phyloP scores from a whole-genome alignment of 1,139 yeast genomes.

The Pichia sp. region DNA sequence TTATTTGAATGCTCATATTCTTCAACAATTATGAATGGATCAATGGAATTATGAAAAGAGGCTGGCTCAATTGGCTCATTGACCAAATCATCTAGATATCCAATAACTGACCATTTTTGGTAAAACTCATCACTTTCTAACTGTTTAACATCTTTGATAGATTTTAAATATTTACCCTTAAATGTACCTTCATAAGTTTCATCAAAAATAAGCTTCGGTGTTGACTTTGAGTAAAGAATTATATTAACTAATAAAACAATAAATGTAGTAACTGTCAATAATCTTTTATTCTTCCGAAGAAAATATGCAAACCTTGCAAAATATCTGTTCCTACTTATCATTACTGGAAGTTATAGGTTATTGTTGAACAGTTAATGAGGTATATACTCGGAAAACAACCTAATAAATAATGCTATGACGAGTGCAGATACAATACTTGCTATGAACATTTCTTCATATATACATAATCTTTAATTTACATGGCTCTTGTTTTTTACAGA shows the following conservation, averaged over 20 bases:
- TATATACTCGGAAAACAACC: too few relatives aligned
- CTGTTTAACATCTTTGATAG: conserved; percentile 19
- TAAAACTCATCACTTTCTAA: conserved; percentile 24
- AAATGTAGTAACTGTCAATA: background rate
- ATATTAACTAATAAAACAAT: conserved; percentile 1
- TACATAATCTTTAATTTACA: too few relatives aligned
- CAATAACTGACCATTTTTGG: conserved; percentile 23
- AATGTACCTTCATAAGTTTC: conserved; percentile 26
- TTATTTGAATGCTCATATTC: background rate
- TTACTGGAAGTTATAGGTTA: too few relatives aligned
- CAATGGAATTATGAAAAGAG: conserved; percentile 18
- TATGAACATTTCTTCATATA: too few relatives aligned
- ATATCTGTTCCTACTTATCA: conserved; percentile 1
- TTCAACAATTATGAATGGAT: conserved; percentile 20
- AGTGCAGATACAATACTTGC: too few relatives aligned
- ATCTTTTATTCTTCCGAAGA: conserved; percentile 3
- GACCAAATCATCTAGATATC: conserved; percentile 25
- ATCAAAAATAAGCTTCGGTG: conserved; percentile 17
- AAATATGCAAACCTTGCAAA: conserved; percentile 1
- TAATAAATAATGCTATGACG: too few relatives aligned
- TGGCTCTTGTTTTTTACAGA: too few relatives aligned
- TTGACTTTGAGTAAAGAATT: background rate
- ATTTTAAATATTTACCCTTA: conserved; percentile 23
- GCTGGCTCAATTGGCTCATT: conserved; percentile 25
- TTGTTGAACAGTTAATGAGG: too few relatives aligned